phyloP scores from a whole-genome alignment of 371 early-diverging fungal genomes.

The Actinomucor elegans region DNA sequence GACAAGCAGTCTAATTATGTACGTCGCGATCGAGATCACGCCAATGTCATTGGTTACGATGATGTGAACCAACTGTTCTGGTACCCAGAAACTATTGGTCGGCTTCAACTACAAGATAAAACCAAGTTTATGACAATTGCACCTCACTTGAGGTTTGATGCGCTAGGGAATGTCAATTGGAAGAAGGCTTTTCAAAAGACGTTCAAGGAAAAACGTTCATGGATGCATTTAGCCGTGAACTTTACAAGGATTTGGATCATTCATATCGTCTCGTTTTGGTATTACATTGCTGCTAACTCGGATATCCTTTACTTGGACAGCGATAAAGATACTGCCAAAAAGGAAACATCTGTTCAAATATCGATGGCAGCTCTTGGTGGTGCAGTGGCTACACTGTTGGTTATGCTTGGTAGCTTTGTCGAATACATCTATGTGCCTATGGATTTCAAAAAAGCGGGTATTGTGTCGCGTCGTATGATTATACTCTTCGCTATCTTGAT shows the following conservation, averaged over 20 bases:
- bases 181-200: conserved; percentile 73
- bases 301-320: conserved; percentile 54
- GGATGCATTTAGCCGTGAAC: conserved; percentile 81
- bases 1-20: conserved; percentile 67
- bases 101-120: conserved; percentile 57
- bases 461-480: conserved; percentile 62
- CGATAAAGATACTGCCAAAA: conserved; percentile 22
- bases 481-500: conserved; percentile 59
- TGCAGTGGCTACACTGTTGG: conserved; percentile 63
- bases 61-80: conserved; percentile 89
- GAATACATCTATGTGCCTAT: conserved; percentile 73
- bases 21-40: conserved; percentile 79
- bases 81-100: conserved; percentile 63
- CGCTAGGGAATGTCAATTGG: conserved; percentile 69
- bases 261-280: conserved; percentile 78
- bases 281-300: conserved; percentile 72
- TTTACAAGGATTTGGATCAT: conserved; percentile 86
- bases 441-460: conserved; percentile 54
- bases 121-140: conserved; percentile 57
- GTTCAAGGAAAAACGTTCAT: conserved; percentile 82
- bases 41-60: conserved; percentile 78
- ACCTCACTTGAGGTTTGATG: conserved; percentile 58
- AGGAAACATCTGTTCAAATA: conserved; percentile 46
- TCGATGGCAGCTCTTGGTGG: conserved; percentile 74
- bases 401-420: conserved; percentile 62